Conservation (phyloP, 2,329 filamentous ascomycete species). For the Karstenula rhodostoma region DNA sequence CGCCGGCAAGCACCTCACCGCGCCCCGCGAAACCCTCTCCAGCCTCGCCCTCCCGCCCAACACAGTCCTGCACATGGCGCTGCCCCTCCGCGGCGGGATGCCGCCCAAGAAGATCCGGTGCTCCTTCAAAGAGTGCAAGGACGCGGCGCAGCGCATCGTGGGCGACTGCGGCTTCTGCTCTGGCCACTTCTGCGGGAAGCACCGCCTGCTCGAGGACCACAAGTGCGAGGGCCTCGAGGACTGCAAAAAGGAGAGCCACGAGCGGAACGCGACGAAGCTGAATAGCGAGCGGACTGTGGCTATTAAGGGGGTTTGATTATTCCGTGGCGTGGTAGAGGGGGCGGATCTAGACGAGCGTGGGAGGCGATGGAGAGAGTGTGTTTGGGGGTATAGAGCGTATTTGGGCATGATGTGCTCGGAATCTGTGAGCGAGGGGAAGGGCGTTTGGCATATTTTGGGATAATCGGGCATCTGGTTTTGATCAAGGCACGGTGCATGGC, state of each 20-base stretch:
- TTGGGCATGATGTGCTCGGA: conserved; percentile 7
- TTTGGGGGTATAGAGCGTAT: no score
- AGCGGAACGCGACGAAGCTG: conserved; percentile 90
- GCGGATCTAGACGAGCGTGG: no score
- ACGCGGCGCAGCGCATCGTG: conserved; percentile 88
- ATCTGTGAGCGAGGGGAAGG: neutral
- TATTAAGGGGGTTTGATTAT: conserved; percentile 81
- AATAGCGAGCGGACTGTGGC: conserved; percentile 92
- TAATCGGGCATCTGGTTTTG: neutral
- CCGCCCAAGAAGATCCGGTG: conserved; percentile 83
- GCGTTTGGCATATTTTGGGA: neutral
- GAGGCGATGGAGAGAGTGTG: no score
- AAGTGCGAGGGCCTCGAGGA: conserved; percentile 92
- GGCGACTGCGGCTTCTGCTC: conserved; percentile 96
- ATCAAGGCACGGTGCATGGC: conserved; percentile 14
- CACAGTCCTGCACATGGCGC: conserved; percentile 62
- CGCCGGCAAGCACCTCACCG: conserved; percentile 64
- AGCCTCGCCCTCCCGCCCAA: conserved; percentile 59
- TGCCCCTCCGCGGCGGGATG: conserved; percentile 64
- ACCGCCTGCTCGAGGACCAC: conserved; percentile 92
- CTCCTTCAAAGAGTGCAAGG: conserved; percentile 87
- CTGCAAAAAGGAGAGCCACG: conserved; percentile 97
- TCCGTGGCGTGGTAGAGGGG: neutral
- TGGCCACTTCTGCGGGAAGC: conserved; percentile 93
- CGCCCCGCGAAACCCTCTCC: conserved; percentile 53